These are phyloP conservation scores for Chaetomium tenue DNA, from an alignment of 495 filamentous ascomycete genomes.

Conservation along the genomic window DNA sequence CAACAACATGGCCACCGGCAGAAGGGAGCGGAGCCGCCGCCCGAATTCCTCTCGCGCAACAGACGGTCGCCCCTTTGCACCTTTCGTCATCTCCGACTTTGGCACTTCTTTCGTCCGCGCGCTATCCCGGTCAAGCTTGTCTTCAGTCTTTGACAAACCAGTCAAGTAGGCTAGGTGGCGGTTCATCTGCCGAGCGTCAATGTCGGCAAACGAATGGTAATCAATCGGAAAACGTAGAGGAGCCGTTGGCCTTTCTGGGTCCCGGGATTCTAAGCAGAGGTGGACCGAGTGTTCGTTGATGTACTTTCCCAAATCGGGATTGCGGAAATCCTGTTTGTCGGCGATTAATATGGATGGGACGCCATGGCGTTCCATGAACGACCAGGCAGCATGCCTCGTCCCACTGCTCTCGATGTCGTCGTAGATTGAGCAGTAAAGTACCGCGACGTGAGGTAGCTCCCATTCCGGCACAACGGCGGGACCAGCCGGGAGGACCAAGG, in stretches of 20 bases:
- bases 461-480: conserved; percentile 51
- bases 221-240: conserved; percentile 67
- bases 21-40: conserved; percentile 10
- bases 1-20: neutral
- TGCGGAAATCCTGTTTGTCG: conserved; percentile 55
- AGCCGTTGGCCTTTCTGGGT: conserved; percentile 50
- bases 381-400: conserved; percentile 55
- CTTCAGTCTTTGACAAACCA: conserved; percentile 40
- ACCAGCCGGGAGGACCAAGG: conserved; percentile 28
- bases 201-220: conserved; percentile 66
- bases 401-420: conserved; percentile 50
- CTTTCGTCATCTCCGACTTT: neutral
- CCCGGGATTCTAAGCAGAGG: conserved; percentile 65
- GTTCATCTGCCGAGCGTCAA: conserved; percentile 72
- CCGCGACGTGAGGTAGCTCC: conserved; percentile 68
- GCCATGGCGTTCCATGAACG: conserved; percentile 63
- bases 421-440: conserved; percentile 61
- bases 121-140: neutral
- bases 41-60: conserved; percentile 8
- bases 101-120: neutral
- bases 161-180: conserved; percentile 69
- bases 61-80: neutral
- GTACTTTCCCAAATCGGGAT: conserved; percentile 32
- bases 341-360: conserved; percentile 68
- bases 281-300: conserved; percentile 52